Base-by-base conservation (phyloP, 2,329 filamentous ascomycete species). In the Alternaria gaisen region DNA sequence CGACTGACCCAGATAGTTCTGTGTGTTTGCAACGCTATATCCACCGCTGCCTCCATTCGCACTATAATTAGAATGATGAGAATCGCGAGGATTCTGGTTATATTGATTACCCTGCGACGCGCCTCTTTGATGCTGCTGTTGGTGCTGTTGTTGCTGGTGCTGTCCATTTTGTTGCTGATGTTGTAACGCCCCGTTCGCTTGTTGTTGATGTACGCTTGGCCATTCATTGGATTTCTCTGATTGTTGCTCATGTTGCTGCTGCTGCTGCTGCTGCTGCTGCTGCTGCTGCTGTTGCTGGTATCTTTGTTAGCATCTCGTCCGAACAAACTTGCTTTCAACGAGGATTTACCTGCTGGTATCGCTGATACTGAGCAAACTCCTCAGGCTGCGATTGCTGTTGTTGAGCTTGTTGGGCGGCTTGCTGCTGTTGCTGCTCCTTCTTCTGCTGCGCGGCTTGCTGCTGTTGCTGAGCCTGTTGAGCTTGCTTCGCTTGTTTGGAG, bases 401-500 rank as follows among this genome's bases (percentile, higher is more conserved):
- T 72, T 77, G 78, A 69, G 72, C 81, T 60, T 58, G 64, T n/a
- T 62, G 66, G 20, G 40, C 50, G 12, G 54, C 56, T 32, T 58
- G 66, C 8, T 65, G 61, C 18, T 90, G 88, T 72, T 75, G 71
- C 43, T 80, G 76, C 54, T 81, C 78, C 38, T 82, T 77, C 60
- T 76, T 72, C 53, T 77, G 72, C 54, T 77, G 72, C 43, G 73
- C 63, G 68, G 78, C 66, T 56, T 77, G 83, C 72, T 79, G 79
- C 68, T 74, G 82, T 67, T 86, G 85, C 56, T 88, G 85, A 20
- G 63, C 62, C 62, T 88, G 86, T 53, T 87, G 79, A 53, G 84
- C 83, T 73, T 87, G 87, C 75, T 91, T 89, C 71, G 93, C 93
- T 36, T 91, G 89, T 16, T 85, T 83, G 53, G 91, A 94, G 36